Conservation (phyloP, 2,329 filamentous ascomycete species). For the Ophiostoma quercus region DNA sequence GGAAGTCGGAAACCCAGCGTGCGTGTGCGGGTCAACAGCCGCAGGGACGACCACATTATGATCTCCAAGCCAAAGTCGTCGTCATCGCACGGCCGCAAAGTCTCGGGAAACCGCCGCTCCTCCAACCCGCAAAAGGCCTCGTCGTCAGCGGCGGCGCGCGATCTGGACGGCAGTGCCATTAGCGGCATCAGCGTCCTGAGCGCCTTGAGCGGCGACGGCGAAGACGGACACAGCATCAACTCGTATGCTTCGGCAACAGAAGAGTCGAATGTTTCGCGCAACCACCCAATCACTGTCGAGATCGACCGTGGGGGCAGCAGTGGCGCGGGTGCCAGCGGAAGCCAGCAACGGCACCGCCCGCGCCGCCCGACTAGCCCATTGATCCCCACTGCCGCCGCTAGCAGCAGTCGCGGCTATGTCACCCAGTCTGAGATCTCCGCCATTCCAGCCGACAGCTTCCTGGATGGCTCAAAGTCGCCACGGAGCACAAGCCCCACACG, state of each 20-base stretch:
- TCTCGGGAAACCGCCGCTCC: constrained; percentile 47
- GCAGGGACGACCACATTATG: constrained; percentile 70
- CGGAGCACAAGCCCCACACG: constrained; percentile 43
- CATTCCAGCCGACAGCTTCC: constrained; percentile 58
- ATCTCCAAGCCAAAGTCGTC: constrained; percentile 75
- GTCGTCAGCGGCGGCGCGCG: constrained; percentile 23
- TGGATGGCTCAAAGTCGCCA: constrained; percentile 51
- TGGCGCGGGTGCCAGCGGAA: constrained; percentile 11
- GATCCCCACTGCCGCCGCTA: constrained; percentile 45
- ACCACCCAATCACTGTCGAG: constrained; percentile 85
- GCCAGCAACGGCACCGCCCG: constrained; percentile 46
- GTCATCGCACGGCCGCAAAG: constrained; percentile 49
- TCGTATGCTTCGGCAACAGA: constrained; percentile 75
- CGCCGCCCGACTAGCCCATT: constrained; percentile 59
- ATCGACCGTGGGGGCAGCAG: constrained; percentile 55
- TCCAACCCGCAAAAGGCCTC: constrained; percentile 42
- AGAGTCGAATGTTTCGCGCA: constrained; percentile 69
- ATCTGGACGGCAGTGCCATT: constrained; percentile 33
- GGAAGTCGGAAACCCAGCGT: constrained; percentile 75
- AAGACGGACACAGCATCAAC: constrained; percentile 61
- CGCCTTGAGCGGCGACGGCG: constrained; percentile 37
- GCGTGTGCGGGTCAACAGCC: constrained; percentile 65
- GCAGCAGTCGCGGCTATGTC: constrained; percentile 53
- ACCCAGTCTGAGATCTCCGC: constrained; percentile 81
- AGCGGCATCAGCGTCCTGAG: constrained; percentile 32